Base-by-base conservation (phyloP, 2,329 filamentous ascomycete species). In the Penicillium sp. region DNA sequence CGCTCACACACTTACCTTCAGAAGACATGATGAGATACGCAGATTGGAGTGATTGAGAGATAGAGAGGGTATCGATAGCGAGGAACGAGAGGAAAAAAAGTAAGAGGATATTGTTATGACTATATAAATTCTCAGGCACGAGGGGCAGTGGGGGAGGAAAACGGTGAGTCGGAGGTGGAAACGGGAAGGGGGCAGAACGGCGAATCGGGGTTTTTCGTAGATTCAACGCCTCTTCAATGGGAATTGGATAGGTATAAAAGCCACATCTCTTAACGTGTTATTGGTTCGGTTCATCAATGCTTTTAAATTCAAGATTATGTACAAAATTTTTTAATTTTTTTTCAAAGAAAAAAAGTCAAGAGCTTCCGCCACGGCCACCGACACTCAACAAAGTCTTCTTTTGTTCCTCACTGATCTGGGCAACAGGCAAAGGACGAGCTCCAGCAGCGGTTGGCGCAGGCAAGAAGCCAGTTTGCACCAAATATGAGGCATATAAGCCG, bases 391-490 rank as follows among this genome's bases (percentile, higher is more conserved):
- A 63, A 10, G 79, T 79, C 65, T 76, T 73, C 62, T 73, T 77
- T 64, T 81, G 78, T 59, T 74, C 74, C 53, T 76, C 71, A 10
- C 73, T 73, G 27, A 84, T 64, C 51, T 74, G 66, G 8, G 77
- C 68, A 30, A 65, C 61, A 1, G 82, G 82, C 48, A 85, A 63
- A 11, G 62, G 60, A 29, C 66, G 64, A 19, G 57, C 53, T n/a
- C 59, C 64, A 9, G 60, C 50, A 10, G 63, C 29, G n/a, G 66
- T 59, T 5, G 69, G 69, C n/a, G 61, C 47, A 14, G 69, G 69
- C 68, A 90, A 78, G 71, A 89, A 90, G 5, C 83, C 83, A 58
- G 84, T 78, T 56, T 80, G 79, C 3, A 83, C 78, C 35, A 90
- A 73, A 65, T 86, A 90, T 27, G 81, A 77, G 47, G 88, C 70